These are phyloP conservation scores for Colletotrichum sp. DNA, from an alignment of 2,329 filamentous ascomycete species.

Conservation along the genomic window DNA sequence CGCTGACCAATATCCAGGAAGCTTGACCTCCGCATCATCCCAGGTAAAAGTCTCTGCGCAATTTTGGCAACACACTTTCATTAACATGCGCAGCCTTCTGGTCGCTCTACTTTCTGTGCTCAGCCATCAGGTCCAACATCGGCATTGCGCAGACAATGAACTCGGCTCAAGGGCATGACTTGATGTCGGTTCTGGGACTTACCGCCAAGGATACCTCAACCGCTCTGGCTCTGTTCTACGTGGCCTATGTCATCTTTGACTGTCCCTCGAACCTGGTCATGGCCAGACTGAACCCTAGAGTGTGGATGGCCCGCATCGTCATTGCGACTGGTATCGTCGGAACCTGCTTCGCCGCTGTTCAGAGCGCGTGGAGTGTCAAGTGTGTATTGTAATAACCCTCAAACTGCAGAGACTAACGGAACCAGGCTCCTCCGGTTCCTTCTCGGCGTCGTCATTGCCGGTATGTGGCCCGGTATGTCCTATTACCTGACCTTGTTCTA, in stretches of 20 bases:
- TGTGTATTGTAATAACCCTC: constrained; percentile 39
- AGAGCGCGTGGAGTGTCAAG: constrained; percentile 85
- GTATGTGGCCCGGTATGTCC: constrained; percentile 95
- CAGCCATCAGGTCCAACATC: constrained; percentile 89
- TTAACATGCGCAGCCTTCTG: constrained; percentile 69
- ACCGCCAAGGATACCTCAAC: constrained; percentile 81
- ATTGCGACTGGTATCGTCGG: constrained; percentile 86
- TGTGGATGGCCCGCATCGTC: constrained; percentile 93
- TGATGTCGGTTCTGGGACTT: constrained; percentile 73
- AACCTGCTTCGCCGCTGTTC: constrained; percentile 81
- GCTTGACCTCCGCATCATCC: constrained; percentile 65
- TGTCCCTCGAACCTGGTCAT: constrained; percentile 88
- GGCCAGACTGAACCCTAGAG: constrained; percentile 81
- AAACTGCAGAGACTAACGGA: constrained; percentile 15
- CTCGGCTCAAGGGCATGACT: constrained; percentile 69
- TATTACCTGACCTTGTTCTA: constrained; percentile 94
- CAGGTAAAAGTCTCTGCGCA: constrained; percentile 40
- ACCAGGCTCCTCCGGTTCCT: constrained; percentile 77
- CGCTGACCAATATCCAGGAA: constrained; percentile 39
- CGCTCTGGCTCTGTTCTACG: constrained; percentile 87
- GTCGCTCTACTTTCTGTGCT: constrained; percentile 90
- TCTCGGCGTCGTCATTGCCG: constrained; percentile 85
- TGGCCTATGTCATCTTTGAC: constrained; percentile 90
- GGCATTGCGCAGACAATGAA: constrained; percentile 98
- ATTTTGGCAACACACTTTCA: no score